Evolutionary conservation across 768 basidiomycete species (phyloP).

Genomic region (Rhodotorula babjevae): DNA sequence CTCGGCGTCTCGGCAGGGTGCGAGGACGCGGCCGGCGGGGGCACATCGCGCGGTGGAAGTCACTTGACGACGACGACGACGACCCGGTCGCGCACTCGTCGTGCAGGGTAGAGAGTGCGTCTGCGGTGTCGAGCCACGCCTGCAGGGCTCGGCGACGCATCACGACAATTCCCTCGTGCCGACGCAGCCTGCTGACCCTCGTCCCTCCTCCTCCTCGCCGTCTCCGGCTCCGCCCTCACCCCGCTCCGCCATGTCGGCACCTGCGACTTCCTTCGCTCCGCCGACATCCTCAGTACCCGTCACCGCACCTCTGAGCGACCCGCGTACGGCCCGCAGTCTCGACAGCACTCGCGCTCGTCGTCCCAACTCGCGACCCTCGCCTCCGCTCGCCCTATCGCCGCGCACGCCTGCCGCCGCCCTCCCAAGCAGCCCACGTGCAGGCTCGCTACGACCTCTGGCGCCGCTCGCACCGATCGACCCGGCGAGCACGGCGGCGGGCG

Average conservation of each 20-base stretch:
- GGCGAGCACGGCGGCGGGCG: background rate
- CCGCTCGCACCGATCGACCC: background rate
- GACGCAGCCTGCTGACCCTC: too few species aligned
- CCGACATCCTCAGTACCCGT: background rate
- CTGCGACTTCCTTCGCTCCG: background rate
- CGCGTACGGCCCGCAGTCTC: background rate
- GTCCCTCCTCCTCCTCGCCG: too few species aligned
- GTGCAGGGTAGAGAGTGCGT: too few species aligned
- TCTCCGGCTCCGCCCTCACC: too few species aligned
- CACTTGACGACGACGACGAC: too few species aligned
- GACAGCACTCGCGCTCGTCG: constrained; percentile 33
- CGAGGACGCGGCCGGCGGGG: too few species aligned
- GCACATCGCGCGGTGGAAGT: too few species aligned
- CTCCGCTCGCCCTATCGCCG: constrained; percentile 22
- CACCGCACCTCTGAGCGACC: background rate
- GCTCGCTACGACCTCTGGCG: background rate
- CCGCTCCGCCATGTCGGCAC: background rate
- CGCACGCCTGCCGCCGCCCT: background rate
- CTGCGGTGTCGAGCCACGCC: too few species aligned
- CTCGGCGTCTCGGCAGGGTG: too few species aligned
- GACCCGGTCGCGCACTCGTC: too few species aligned
- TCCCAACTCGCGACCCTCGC: constrained; percentile 34
- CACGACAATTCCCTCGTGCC: too few species aligned
- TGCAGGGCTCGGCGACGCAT: too few species aligned
- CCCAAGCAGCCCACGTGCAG: background rate